phyloP scores from a whole-genome alignment of 768 basidiomycete species.

The Floccularia luteovirens region DNA sequence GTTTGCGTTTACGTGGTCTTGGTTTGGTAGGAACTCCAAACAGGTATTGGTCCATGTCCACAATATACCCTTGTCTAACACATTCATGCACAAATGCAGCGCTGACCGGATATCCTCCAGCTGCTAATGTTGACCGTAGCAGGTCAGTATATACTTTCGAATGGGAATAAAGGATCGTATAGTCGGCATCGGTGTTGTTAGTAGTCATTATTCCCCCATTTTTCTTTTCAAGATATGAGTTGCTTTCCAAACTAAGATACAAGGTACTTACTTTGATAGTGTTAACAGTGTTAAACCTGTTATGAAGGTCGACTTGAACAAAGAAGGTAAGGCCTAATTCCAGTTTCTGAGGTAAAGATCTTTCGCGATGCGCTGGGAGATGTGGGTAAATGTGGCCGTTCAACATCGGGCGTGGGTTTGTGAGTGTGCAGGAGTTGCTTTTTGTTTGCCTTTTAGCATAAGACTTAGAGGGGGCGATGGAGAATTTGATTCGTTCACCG shows the following conservation, averaged over 20 bases:
- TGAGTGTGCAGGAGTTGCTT: too few species aligned
- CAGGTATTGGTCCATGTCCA: constrained; percentile 38
- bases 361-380: constrained; percentile 2
- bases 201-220: constrained; percentile 55
- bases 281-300: constrained; percentile 39
- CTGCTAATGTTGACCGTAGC: constrained; percentile 20
- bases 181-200: constrained; percentile 50
- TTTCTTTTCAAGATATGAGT: constrained; percentile 31
- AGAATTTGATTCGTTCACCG: too few species aligned
- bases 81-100: constrained; percentile 49
- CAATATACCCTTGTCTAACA: constrained; percentile 29
- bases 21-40: constrained; percentile 21
- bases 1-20: constrained; percentile 9
- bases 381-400: not conserved
- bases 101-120: constrained; percentile 39
- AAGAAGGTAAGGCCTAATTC: constrained; percentile 46
- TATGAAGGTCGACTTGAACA: constrained; percentile 60
- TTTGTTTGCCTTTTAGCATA: not conserved
- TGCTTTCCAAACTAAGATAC: not conserved
- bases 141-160: constrained; percentile 46
- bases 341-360: constrained; percentile 37
- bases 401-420: not conserved
- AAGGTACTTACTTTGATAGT: constrained; percentile 49
- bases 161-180: constrained; percentile 45
- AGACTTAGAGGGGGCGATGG: constrained; percentile 7